These are phyloP conservation scores for Amanita rimosa DNA, from an alignment of 768 basidiomycete genomes.

Conservation along the genomic window DNA sequence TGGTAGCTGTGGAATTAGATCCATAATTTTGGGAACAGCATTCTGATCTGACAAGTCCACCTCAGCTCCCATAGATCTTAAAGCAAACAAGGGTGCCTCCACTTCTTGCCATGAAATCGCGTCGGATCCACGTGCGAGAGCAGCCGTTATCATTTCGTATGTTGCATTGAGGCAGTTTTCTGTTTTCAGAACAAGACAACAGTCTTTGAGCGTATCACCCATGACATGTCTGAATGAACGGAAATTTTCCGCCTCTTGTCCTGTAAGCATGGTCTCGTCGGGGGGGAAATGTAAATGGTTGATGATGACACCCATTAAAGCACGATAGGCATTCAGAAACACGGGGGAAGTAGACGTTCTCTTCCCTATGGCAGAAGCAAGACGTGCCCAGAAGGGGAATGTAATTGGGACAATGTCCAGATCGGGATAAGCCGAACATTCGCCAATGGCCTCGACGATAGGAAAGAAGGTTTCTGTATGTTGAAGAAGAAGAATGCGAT, in stretches of 20 bases:
- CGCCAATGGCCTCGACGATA: slow-evolving; percentile 87
- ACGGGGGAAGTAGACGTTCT: slow-evolving; percentile 59
- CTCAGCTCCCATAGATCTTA: slow-evolving; percentile 97
- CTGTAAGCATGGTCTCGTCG: slow-evolving; percentile 50
- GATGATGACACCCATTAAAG: slow-evolving; percentile 81
- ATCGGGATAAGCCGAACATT: slow-evolving; percentile 86
- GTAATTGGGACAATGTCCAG: slow-evolving; percentile 97
- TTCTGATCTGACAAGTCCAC: slow-evolving; percentile 73
- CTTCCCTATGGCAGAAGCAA: slow-evolving; percentile 84
- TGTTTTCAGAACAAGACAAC: slow-evolving; percentile 87
- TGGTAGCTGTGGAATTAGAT: slow-evolving; percentile 84
- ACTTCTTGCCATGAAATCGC: slow-evolving; percentile 87
- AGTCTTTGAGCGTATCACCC: slow-evolving; percentile 98
- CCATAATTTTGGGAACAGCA: slow-evolving; percentile 94
- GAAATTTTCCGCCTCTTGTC: slow-evolving; percentile 90
- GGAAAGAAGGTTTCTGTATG: slow-evolving; percentile 92
- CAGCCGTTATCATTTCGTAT: slow-evolving; percentile 68
- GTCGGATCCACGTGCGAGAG: slow-evolving; percentile 49
- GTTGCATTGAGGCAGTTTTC: slow-evolving; percentile 74
- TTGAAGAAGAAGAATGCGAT: slow-evolving; percentile 76
- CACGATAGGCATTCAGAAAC: slow-evolving; percentile 73
- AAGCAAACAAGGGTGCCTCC: slow-evolving; percentile 93
- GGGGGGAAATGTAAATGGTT: slow-evolving; percentile 84
- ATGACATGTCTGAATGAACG: slow-evolving; percentile 93
- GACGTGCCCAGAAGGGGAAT: slow-evolving; percentile 97